These are phyloP conservation scores for Scedosporium boydii DNA, from an alignment of 2,329 filamentous ascomycete genomes.

Conservation along the genomic window DNA sequence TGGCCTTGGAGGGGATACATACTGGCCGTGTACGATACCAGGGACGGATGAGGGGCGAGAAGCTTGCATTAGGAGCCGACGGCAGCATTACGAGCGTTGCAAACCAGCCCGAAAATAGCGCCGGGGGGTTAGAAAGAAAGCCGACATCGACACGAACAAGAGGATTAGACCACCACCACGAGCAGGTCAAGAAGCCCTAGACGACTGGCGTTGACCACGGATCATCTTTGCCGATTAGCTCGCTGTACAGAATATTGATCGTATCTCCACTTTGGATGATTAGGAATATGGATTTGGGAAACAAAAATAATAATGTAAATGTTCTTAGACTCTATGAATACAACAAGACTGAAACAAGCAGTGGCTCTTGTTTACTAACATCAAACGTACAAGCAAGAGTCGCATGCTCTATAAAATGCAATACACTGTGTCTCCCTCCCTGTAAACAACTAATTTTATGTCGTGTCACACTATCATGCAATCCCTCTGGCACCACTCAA, in stretches of 20 bases:
- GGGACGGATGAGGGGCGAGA: too few species aligned
- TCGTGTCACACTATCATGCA: background rate
- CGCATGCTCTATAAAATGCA: background rate
- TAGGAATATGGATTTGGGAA: too few species aligned
- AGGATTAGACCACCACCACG: too few species aligned
- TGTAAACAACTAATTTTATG: background rate
- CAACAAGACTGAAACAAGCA: slow-evolving; percentile 5
- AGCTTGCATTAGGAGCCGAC: too few species aligned
- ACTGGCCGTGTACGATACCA: background rate
- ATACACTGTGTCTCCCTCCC: background rate
- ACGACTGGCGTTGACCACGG: too few species aligned
- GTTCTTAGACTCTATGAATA: background rate
- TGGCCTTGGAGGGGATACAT: background rate
- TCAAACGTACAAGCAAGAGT: background rate
- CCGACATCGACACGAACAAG: too few species aligned
- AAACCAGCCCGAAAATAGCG: too few species aligned
- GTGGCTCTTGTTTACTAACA: background rate
- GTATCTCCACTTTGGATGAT: background rate
- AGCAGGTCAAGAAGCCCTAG: too few species aligned
- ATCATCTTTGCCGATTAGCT: background rate
- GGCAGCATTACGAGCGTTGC: too few species aligned
- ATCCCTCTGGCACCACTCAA: background rate
- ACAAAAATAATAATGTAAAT: background rate
- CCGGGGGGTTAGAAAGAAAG: too few species aligned
- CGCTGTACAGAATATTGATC: background rate